Percentiles rank a stretch among this genome's conserved stretches.
Conservation (phyloP, 1,284 basidiomycete species). For the Marasmius fiardii region DNA sequence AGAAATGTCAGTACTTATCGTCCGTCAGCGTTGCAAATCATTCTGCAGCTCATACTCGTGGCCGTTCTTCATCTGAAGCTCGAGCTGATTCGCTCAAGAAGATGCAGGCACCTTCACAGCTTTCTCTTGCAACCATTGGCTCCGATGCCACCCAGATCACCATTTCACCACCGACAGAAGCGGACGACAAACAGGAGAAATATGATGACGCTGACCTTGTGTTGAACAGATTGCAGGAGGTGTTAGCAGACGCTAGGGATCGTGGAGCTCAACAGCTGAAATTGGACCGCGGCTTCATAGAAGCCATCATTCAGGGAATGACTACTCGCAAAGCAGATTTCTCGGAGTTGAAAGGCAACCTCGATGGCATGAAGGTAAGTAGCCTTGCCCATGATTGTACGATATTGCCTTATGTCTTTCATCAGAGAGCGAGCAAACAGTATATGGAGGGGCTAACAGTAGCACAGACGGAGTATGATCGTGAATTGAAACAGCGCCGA, state of each 20-base stretch:
- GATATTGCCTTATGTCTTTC: constrained; percentile 5
- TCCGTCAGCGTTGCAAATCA: not conserved
- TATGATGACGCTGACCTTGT: constrained; percentile 45
- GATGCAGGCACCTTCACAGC: not conserved
- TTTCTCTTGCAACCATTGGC: not conserved
- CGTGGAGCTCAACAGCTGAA: constrained; percentile 62
- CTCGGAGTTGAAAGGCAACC: constrained; percentile 66
- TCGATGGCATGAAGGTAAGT: constrained; percentile 85
- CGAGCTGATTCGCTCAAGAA: not conserved
- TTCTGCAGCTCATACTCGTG: not conserved
- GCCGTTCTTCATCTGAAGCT: not conserved
- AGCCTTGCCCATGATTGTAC: not conserved
- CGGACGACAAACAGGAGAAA: constrained; percentile 29
- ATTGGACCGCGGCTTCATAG: constrained; percentile 74
- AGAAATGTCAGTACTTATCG: too few relatives aligned
- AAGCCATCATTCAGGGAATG: constrained; percentile 68
- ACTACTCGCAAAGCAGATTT: constrained; percentile 67
- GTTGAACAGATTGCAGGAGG: constrained; percentile 51
- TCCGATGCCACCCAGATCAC: constrained; percentile 30
- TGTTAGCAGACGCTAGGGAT: constrained; percentile 61
- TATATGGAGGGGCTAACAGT: constrained; percentile 90
- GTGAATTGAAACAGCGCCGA: constrained; percentile 80
- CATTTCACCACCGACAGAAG: constrained; percentile 38
- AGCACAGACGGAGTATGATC: constrained; percentile 92
- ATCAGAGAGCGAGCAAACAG: constrained; percentile 81